These are phyloP conservation scores for Fusarium sp. DNA, from an alignment of 2,329 filamentous ascomycete species.

Conservation along the genomic window DNA sequence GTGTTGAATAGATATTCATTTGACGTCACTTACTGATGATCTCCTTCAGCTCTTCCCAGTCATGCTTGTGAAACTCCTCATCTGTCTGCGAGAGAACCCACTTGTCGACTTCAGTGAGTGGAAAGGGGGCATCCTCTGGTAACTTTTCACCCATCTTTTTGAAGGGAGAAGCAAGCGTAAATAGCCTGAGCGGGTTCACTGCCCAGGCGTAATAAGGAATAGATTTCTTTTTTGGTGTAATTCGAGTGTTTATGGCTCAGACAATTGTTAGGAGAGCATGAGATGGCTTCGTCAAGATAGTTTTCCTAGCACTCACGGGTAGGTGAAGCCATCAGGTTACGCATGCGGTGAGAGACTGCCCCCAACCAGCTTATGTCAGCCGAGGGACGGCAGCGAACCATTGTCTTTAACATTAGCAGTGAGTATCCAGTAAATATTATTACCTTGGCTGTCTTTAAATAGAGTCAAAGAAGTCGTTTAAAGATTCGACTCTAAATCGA, in stretches of 20 bases:
- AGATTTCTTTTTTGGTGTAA: neutral
- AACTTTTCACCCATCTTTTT: slow-evolving; percentile 53
- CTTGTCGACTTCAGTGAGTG: slow-evolving; percentile 66
- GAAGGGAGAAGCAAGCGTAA: slow-evolving; percentile 1
- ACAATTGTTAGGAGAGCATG: neutral
- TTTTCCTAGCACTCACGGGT: slow-evolving; percentile 11
- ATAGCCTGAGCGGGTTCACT: neutral
- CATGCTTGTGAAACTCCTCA: slow-evolving; percentile 72
- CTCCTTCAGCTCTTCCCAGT: slow-evolving; percentile 76
- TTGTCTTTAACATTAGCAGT: slow-evolving; percentile 3
- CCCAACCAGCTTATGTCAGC: slow-evolving; percentile 38
- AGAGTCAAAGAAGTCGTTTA: neutral
- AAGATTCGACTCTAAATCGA: neutral
- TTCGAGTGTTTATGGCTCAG: neutral
- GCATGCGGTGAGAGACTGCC: slow-evolving; percentile 31
- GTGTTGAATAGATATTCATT: neutral
- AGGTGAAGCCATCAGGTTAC: slow-evolving; percentile 2
- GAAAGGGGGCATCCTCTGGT: slow-evolving; percentile 60
- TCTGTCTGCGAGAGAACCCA: slow-evolving; percentile 71
- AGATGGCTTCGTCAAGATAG: neutral
- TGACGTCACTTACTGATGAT: slow-evolving; percentile 65
- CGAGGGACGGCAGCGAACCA: slow-evolving; percentile 3
- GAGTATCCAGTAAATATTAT: neutral
- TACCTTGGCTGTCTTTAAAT: neutral
- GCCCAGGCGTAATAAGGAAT: neutral